Evolutionary conservation across 176 grass and related monocot species (phyloP), one percentile per base, ranked within the genome.

Genomic region (Aegilops tauschii): DNA sequence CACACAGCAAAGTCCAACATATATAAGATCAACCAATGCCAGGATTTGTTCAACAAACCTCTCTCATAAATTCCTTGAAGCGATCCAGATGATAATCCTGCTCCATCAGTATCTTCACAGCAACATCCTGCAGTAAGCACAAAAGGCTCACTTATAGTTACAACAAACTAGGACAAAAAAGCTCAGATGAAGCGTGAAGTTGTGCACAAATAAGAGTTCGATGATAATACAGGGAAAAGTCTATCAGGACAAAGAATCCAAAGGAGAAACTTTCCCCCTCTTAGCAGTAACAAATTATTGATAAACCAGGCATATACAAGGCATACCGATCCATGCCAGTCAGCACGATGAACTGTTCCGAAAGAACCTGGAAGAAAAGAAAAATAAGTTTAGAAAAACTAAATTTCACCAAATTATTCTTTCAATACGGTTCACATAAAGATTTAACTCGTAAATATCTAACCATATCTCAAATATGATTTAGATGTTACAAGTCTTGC

Each of bases 251-350:
- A 71, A 78, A 86, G 52, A 77, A 83, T 67, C 52, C 58, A 83
- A 78, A 71, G 47, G 44, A 83, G 58, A 42, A 59, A 81, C 75
- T 31, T 23, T 66, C 12, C 35, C 35, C 40, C 65, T 67, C 12
- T 50, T 66, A 66, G 13, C 71, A 90, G 70, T 40, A 59, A 79
- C 27, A 89, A 18, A 25, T 28, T 32, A 84, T 80, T 3, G 40
- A 73, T 72, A 91, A 39, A 45, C 31, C 59, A 86, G 86, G 61
- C 58, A 87, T 54, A n/a, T 52, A 39, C 65, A 63, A 80, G 80
- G 68, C 92, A 89, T 96, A 98, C 97, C 87, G 97, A 98, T 86
- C 97, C 94, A 96, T 98, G 92, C 97, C 94, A 98, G 68, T 98
- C 97, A 91, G 97, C 97, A 91, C 90, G 97, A 88, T 96, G 97